Evolutionary conservation across 192 early-diverging fungal genomes (phyloP).

Genomic region (Kappamyces sp.): DNA sequence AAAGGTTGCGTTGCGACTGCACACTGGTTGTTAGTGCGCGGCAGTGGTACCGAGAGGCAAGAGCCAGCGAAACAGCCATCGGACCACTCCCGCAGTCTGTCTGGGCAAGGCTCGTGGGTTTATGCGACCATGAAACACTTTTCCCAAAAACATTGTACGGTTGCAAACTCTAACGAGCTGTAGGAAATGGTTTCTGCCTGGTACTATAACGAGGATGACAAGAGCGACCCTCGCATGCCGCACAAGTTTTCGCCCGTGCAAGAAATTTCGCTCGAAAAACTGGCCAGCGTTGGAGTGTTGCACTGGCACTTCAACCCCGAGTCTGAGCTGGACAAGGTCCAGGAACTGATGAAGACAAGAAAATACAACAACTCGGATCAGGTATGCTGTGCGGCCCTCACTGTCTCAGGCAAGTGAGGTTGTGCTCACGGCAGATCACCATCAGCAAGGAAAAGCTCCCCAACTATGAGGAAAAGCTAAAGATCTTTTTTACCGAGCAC

Average conservation of each 20-base stretch:
- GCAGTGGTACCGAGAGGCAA: too few species aligned
- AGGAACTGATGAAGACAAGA: conserved; percentile 66
- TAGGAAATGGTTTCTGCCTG: conserved; percentile 34
- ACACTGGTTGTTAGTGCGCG: too few species aligned
- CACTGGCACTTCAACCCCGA: conserved; percentile 57
- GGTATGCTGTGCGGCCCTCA: conserved; percentile 30
- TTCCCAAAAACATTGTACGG: too few species aligned
- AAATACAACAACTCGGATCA: conserved; percentile 89
- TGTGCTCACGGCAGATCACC: background rate
- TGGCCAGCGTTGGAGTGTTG: conserved; percentile 66
- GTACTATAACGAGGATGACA: conserved; percentile 61
- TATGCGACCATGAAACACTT: too few species aligned
- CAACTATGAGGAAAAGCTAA: conserved; percentile 88
- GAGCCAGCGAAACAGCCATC: too few species aligned
- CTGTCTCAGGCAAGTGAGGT: background rate
- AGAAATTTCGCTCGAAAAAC: conserved; percentile 59
- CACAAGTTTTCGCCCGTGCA: conserved; percentile 69
- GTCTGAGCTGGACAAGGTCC: conserved; percentile 48
- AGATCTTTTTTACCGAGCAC: conserved; percentile 89
- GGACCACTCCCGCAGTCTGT: too few species aligned
- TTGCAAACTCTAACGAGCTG: too few species aligned
- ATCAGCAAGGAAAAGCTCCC: conserved; percentile 75
- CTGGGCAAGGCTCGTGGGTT: too few species aligned
- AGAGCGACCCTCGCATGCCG: conserved; percentile 66
- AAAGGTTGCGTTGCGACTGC: too few species aligned